Evolutionary conservation across 257 asterid genomes (phyloP).

Genomic region (Solanum pinnatisectum): DNA sequence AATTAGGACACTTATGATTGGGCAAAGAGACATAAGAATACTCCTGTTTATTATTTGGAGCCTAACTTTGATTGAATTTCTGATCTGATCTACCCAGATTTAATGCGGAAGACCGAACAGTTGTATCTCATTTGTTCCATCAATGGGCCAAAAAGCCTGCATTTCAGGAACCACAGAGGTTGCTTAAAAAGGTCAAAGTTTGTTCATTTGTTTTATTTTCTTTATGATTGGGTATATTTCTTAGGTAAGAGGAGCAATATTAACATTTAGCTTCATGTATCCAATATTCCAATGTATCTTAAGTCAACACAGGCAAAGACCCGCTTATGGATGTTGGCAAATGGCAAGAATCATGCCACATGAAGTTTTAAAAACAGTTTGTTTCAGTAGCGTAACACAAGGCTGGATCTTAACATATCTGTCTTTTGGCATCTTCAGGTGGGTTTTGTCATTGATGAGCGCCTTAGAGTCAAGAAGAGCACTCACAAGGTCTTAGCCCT

Average conservation of each 20-base stretch:
- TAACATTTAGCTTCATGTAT: not conserved
- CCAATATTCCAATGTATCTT: not conserved
- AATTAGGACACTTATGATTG: not conserved
- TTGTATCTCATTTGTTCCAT: conserved; percentile 81
- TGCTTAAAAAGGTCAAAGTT: conserved; percentile 65
- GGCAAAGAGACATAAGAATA: not conserved
- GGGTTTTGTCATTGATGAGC: conserved; percentile 79
- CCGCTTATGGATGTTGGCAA: not conserved
- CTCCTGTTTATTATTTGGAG: not conserved
- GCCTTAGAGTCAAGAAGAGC: conserved; percentile 57
- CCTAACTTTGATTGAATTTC: not conserved
- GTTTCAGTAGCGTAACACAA: not conserved
- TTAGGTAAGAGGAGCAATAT: not conserved
- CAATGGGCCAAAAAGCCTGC: conserved; percentile 97
- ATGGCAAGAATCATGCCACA: not conserved
- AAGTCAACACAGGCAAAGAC: not conserved
- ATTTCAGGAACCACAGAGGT: conserved; percentile 85
- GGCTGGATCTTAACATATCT: not conserved
- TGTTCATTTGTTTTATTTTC: not conserved
- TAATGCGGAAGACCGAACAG: conserved; percentile 54
- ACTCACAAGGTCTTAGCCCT: conserved; percentile 60
- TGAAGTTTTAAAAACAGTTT: not conserved
- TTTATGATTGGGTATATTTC: not conserved
- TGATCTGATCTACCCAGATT: conserved; percentile 38
- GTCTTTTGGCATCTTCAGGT: conserved; percentile 40